Percentiles rank a stretch among this genome's conserved stretches.
Evolutionary conservation across 805 yeast species (phyloP).

Genomic region (Wickerhamiella alocasiicola): DNA sequence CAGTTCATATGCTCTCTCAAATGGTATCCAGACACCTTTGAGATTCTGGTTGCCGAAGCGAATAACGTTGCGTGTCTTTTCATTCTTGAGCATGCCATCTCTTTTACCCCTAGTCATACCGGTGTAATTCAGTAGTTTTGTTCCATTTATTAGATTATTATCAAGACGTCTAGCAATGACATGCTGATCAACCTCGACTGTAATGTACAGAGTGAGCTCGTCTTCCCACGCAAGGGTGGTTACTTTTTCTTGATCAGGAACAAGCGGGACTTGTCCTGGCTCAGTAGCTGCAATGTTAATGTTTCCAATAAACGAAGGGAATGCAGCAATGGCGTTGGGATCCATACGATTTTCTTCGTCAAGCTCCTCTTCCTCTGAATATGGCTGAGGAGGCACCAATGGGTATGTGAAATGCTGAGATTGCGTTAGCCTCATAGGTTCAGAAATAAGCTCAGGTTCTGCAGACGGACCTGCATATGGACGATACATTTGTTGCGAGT

Average conservation of each 20-base stretch:
- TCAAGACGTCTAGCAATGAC: constrained; percentile 19
- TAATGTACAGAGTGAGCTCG: constrained; percentile 19
- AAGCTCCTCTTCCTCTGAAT: too few relatives aligned
- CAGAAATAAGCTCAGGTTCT: too few relatives aligned
- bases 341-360: too few relatives aligned
- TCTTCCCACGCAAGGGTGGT: constrained; percentile 20
- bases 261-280: constrained; percentile 5
- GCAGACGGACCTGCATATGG: too few relatives aligned
- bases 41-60: constrained; percentile 20
- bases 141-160: constrained; percentile 24
- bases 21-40: constrained; percentile 24
- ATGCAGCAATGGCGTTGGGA: too few relatives aligned
- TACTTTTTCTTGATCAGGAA: constrained; percentile 5
- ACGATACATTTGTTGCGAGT: too few relatives aligned
- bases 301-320: constrained; percentile 3
- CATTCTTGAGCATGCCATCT: constrained; percentile 22
- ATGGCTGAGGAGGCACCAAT: too few relatives aligned
- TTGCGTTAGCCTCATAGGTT: too few relatives aligned
- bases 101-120: constrained; percentile 20
- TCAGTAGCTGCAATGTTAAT: background rate
- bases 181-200: constrained; percentile 15
- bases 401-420: too few relatives aligned
- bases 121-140: constrained; percentile 20
- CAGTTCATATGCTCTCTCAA: constrained; percentile 20
- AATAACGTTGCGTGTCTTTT: constrained; percentile 20